A percentile compares a stretch with the other conserved stretches of the same genome.
phyloP scores from a whole-genome alignment of 2,329 filamentous ascomycete species.

The Meredithiella fracta region DNA sequence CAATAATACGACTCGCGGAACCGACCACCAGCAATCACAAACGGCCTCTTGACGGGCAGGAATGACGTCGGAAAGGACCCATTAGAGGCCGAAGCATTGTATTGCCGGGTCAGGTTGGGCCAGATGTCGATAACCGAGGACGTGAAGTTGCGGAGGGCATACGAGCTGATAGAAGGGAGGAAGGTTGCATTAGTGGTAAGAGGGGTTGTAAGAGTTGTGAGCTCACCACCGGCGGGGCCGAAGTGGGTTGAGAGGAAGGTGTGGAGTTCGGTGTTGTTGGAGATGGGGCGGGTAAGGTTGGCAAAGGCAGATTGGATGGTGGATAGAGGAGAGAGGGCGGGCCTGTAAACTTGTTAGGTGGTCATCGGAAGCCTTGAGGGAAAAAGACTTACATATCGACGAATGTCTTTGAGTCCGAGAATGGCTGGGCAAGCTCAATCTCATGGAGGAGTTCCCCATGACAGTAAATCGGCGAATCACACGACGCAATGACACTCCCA shows the following conservation, averaged over 20 bases:
- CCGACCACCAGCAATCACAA: slow-evolving; percentile 54
- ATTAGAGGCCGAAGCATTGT: slow-evolving; percentile 37
- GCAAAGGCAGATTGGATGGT: slow-evolving; percentile 46
- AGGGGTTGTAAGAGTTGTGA: slow-evolving; percentile 34
- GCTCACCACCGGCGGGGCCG: slow-evolving; percentile 44
- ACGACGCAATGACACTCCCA: slow-evolving; percentile 30
- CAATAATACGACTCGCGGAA: slow-evolving; percentile 58
- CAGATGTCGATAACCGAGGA: slow-evolving; percentile 51
- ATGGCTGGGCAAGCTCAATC: slow-evolving; percentile 46
- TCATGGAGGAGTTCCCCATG: slow-evolving; percentile 45
- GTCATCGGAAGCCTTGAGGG: background rate
- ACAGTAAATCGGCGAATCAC: slow-evolving; percentile 52
- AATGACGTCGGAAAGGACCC: slow-evolving; percentile 46
- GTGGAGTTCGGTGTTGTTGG: slow-evolving; percentile 45
- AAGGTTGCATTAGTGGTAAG: slow-evolving; percentile 42
- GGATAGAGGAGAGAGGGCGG: slow-evolving; percentile 40
- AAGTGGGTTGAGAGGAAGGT: slow-evolving; percentile 48
- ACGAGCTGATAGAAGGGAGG: slow-evolving; percentile 38
- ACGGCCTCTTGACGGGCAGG: slow-evolving; percentile 48
- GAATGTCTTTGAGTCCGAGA: slow-evolving; percentile 53
- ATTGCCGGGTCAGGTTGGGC: slow-evolving; percentile 48
- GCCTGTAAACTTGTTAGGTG: slow-evolving; percentile 24
- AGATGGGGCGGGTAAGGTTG: slow-evolving; percentile 41
- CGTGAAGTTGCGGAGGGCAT: slow-evolving; percentile 43
- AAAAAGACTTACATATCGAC: slow-evolving; percentile 43